phyloP scores from a whole-genome alignment of 139 green algal species.

The Pleodorina starrii region DNA sequence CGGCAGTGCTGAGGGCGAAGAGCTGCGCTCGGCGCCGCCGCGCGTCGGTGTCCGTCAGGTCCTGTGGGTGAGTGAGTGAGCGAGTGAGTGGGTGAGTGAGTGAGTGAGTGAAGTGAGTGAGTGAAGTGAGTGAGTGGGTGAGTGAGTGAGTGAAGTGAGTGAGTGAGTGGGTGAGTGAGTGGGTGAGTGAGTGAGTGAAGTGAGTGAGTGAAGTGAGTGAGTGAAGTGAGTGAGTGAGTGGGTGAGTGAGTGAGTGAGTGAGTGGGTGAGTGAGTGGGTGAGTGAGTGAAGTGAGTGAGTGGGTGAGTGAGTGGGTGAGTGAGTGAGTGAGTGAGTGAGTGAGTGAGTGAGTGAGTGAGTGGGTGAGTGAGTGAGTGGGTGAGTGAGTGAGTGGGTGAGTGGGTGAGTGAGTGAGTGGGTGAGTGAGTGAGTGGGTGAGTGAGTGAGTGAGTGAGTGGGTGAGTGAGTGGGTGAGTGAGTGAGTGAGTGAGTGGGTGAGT shows the following conservation, averaged over 20 bases:
- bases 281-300: too few relatives aligned
- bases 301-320: neutral
- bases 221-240: neutral
- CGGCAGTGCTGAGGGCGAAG: neutral
- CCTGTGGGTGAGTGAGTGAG: neutral
- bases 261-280: neutral
- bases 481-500: too few relatives aligned
- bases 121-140: too few relatives aligned
- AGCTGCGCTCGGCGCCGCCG: conserved; percentile 34
- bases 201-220: too few relatives aligned
- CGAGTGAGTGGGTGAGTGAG: neutral
- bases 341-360: neutral
- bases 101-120: neutral
- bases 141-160: neutral
- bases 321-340: neutral
- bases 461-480: too few relatives aligned
- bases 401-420: neutral
- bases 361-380: neutral
- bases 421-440: neutral
- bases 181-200: neutral
- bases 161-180: neutral
- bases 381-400: neutral
- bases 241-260: neutral
- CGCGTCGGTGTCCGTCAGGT: conserved; percentile 26
- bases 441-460: neutral